Conservation (phyloP, 495 filamentous ascomycete species). For the Thozetella sp. region DNA sequence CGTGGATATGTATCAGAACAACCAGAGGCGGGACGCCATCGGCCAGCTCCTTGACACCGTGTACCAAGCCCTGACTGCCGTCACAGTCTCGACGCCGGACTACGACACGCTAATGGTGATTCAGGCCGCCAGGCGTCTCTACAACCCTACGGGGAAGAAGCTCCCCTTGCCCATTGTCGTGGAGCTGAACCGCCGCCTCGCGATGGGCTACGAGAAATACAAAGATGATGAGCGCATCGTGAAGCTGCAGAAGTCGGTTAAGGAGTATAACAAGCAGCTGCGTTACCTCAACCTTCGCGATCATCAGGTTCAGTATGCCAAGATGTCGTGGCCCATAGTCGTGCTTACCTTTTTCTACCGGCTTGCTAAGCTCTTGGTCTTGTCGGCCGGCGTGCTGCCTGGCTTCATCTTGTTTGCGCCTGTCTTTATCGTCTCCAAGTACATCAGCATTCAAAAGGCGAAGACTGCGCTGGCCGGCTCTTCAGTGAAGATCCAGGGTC, state of each 20-base stretch:
- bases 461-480: slow-evolving; percentile 88
- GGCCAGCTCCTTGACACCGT: slow-evolving; percentile 81
- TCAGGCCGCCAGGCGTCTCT: slow-evolving; percentile 90
- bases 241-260: slow-evolving; percentile 74
- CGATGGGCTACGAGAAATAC: slow-evolving; percentile 90
- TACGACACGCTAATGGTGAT: slow-evolving; percentile 98
- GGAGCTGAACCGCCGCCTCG: slow-evolving; percentile 91
- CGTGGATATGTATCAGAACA: slow-evolving; percentile 81
- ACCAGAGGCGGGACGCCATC: slow-evolving; percentile 83
- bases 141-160: slow-evolving; percentile 93
- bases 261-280: slow-evolving; percentile 86
- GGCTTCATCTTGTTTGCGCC: slow-evolving; percentile 87
- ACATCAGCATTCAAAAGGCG: slow-evolving; percentile 90
- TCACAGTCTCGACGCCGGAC: slow-evolving; percentile 92
- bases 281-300: slow-evolving; percentile 85
- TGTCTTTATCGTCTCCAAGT: slow-evolving; percentile 86
- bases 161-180: slow-evolving; percentile 92
- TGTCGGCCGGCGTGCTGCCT: slow-evolving; percentile 82
- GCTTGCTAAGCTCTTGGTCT: slow-evolving; percentile 69
- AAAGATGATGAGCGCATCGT: slow-evolving; percentile 89
- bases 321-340: slow-evolving; percentile 74
- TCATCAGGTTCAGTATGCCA: slow-evolving; percentile 94
- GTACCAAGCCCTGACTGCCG: slow-evolving; percentile 79
- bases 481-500: slow-evolving; percentile 89
- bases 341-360: slow-evolving; percentile 80